Evolutionary conservation across 2,329 filamentous ascomycete species (phyloP), one percentile per base, ranked within the genome.

Genomic region (Calonectria fujianensis): DNA sequence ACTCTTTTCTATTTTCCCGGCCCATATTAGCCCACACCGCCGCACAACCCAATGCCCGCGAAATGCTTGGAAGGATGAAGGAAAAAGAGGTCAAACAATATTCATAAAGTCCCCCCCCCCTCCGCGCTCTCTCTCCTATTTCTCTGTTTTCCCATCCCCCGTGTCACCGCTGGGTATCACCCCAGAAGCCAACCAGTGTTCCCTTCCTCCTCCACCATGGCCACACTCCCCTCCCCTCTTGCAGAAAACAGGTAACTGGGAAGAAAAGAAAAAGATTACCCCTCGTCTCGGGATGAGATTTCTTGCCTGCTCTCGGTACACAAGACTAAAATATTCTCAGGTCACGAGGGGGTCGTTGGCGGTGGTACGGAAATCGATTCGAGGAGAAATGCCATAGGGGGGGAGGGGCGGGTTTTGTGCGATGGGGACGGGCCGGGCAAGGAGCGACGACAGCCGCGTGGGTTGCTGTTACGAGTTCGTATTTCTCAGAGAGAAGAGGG

Each of bases 341-440:
- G 63, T 66, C 63, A 66, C 63, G 63, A 66, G 63, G 63, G 61
- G 63, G 6, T n/a, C 45, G 14, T 27, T 32, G 13, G 54, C 54
- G 54, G n/a, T 59, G 54, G n/a, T 37, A 59, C 54, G 16, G 32
- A 16, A 59, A 37, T 59, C 20, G 32, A 59, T 59, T 39, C 54
- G 54, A 59, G 32, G 32, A 37, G 54, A 24, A 24, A 37, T 24
- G 54, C 32, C 9, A 59, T 35, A 24, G 52, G 29, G 31, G 51
- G 13, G 24, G n/a, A 20, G 51, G 16, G 29, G 51, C n/a, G 29
- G 11, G 27, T 54, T 29, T 29, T 20, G 16, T 54, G 51, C 31
- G 51, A 32, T 59, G 32, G 32, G 29, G n/a, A 37, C 14, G 13
- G 31, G 35, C 9, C 35, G 32, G 13, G 32, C 11, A 27, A n/a